Evolutionary conservation across 1,284 basidiomycete genomes (phyloP).

Genomic region (Ganoderma lingzhi): DNA sequence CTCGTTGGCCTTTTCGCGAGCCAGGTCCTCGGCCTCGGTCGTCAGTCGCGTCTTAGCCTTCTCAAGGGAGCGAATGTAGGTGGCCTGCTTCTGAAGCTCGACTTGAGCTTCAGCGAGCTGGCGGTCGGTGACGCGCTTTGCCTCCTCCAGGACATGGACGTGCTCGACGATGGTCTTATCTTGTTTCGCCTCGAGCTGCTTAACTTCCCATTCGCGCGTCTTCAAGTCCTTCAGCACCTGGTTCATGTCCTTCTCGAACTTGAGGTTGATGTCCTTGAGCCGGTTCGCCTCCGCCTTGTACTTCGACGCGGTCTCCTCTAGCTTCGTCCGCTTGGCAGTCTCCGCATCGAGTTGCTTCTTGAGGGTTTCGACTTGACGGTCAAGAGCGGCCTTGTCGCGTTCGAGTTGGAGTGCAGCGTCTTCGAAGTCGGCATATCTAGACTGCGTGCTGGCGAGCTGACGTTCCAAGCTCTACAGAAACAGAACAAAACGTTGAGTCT

Average conservation of each 20-base stretch:
- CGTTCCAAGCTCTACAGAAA: conserved; percentile 72
- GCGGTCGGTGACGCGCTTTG: conserved; percentile 94
- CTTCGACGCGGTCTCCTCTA: conserved; percentile 72
- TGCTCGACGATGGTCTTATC: conserved; percentile 99
- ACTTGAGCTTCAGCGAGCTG: conserved; percentile 86
- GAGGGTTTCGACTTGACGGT: conserved; percentile 74
- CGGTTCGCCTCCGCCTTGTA: conserved; percentile 76
- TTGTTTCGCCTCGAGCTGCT: conserved; percentile 85
- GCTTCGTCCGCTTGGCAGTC: conserved; percentile 71
- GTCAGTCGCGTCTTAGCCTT: conserved; percentile 81
- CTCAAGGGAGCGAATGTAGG: conserved; percentile 86
- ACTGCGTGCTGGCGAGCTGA: conserved; percentile 75
- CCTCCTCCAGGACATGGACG: conserved; percentile 96
- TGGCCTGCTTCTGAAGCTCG: conserved; percentile 77
- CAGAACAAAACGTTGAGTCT: conserved; percentile 12
- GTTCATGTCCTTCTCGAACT: conserved; percentile 84
- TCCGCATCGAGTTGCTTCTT: conserved; percentile 78
- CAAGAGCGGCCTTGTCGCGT: conserved; percentile 79
- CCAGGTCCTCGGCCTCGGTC: conserved; percentile 87
- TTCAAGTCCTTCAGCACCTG: conserved; percentile 84
- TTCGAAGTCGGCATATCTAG: conserved; percentile 87
- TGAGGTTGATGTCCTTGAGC: conserved; percentile 75
- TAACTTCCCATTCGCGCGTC: conserved; percentile 86
- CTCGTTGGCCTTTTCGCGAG: conserved; percentile 79
- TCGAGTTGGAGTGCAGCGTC: conserved; percentile 87